Conservation (phyloP, 495 filamentous ascomycete genomes). For the Penicillium psychrofluorescens region DNA sequence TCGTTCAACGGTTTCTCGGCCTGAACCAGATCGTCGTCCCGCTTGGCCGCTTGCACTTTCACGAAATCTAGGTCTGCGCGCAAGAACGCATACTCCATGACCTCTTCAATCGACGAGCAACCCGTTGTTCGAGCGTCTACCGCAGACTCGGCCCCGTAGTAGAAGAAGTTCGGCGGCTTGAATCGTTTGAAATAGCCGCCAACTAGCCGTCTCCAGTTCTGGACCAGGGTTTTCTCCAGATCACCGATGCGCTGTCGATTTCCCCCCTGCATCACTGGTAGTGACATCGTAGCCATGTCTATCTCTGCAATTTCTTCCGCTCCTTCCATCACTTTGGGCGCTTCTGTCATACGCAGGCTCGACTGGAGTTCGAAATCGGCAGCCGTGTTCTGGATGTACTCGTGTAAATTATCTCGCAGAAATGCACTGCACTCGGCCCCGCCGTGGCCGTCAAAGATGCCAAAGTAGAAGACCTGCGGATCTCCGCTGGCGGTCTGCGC, state of each 20-base stretch:
- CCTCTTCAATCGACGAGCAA: constrained; percentile 39
- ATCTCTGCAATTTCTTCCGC: neutral
- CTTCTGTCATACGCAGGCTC: constrained; percentile 40
- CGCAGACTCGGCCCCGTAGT: constrained; percentile 11
- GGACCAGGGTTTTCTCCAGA: constrained; percentile 60
- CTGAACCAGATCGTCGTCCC: constrained; percentile 58
- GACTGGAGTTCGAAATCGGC: constrained; percentile 66
- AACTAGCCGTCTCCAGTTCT: constrained; percentile 74
- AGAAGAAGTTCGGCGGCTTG: constrained; percentile 59
- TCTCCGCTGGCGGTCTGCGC: constrained; percentile 76
- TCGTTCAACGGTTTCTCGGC: constrained; percentile 72
- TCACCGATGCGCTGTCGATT: constrained; percentile 31
- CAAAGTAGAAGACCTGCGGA: constrained; percentile 96
- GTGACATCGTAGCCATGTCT: neutral
- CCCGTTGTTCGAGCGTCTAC: constrained; percentile 3
- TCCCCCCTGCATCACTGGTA: constrained; percentile 34
- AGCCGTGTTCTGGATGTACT: constrained; percentile 77
- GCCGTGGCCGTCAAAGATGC: constrained; percentile 93
- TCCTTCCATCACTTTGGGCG: constrained; percentile 1
- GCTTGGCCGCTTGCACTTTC: constrained; percentile 69
- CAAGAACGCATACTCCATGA: constrained; percentile 82
- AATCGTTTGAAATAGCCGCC: constrained; percentile 94
- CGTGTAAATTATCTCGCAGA: constrained; percentile 74
- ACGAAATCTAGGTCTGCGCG: constrained; percentile 90
- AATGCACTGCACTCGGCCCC: constrained; percentile 85